phyloP scores from a whole-genome alignment of 768 basidiomycete species.

The Termitomyces bulborhizus region DNA sequence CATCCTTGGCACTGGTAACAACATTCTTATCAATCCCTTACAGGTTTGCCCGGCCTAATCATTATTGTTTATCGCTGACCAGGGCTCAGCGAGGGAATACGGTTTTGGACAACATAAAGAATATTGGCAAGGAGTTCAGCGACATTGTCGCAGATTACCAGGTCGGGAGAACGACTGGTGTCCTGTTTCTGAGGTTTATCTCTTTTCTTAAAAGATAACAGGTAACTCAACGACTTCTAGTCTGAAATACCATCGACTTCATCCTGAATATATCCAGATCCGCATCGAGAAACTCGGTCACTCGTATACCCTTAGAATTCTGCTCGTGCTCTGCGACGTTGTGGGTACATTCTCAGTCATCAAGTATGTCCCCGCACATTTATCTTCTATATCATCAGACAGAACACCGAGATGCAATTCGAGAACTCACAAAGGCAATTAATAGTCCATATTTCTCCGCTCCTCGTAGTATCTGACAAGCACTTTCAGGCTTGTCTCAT shows the following conservation, averaged over 20 bases:
- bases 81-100: constrained; percentile 72
- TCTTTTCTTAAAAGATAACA: background rate
- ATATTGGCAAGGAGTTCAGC: constrained; percentile 90
- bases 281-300: constrained; percentile 84
- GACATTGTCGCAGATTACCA: constrained; percentile 94
- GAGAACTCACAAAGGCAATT: constrained; percentile 85
- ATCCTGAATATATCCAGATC: constrained; percentile 93
- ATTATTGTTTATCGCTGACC: background rate
- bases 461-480: background rate
- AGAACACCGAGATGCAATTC: constrained; percentile 87
- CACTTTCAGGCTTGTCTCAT: constrained; percentile 66
- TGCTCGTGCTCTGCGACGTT: constrained; percentile 88
- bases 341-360: constrained; percentile 41
- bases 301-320: constrained; percentile 76
- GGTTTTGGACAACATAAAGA: constrained; percentile 78
- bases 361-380: background rate
- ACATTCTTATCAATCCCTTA: constrained; percentile 55
- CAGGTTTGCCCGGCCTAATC: constrained; percentile 32
- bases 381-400: constrained; percentile 38
- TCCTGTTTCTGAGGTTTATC: constrained; percentile 81
- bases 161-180: constrained; percentile 89
- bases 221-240: constrained; percentile 30
- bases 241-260: constrained; percentile 89
- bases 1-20: constrained; percentile 58
- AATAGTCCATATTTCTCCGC: constrained; percentile 1